Evolutionary conservation across 169 alveolate species (phyloP).

Genomic region (Plasmodium cynomolgi): DNA sequence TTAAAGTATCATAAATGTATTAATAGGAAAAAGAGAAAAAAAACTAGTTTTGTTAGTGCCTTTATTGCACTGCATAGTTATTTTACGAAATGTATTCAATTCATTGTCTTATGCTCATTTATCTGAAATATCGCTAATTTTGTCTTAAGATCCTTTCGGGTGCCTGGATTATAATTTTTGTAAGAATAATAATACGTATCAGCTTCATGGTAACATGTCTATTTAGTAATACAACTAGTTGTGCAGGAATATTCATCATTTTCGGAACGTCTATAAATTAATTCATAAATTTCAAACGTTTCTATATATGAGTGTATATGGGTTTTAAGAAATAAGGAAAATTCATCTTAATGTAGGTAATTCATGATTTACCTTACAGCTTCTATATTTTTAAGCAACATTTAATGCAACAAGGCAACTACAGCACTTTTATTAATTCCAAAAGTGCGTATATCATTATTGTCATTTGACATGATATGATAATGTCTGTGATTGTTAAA

Average conservation of each 20-base stretch:
- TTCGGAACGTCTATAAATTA: background rate
- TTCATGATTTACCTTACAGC: background rate
- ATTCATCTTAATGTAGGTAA: background rate
- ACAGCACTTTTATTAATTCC: background rate
- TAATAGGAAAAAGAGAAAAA: background rate
- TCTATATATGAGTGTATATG: background rate
- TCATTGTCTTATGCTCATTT: background rate
- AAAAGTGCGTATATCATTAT: background rate
- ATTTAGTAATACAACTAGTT: background rate
- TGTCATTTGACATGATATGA: background rate
- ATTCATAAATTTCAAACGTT: background rate
- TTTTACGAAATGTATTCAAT: background rate
- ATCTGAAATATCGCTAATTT: background rate
- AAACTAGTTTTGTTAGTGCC: background rate
- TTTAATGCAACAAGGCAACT: background rate
- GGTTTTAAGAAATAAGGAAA: background rate
- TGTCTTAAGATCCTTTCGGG: background rate
- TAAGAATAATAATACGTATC: background rate
- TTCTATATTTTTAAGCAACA: slow-evolving; percentile 1
- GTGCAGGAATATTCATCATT: background rate
- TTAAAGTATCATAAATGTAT: background rate
- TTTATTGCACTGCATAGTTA: background rate
- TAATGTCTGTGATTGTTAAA: background rate
- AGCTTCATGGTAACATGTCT: background rate
- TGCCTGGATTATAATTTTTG: background rate